These are phyloP conservation scores for Tricholoma furcatifolium DNA, from an alignment of 768 basidiomycete genomes.

Conservation along the genomic window DNA sequence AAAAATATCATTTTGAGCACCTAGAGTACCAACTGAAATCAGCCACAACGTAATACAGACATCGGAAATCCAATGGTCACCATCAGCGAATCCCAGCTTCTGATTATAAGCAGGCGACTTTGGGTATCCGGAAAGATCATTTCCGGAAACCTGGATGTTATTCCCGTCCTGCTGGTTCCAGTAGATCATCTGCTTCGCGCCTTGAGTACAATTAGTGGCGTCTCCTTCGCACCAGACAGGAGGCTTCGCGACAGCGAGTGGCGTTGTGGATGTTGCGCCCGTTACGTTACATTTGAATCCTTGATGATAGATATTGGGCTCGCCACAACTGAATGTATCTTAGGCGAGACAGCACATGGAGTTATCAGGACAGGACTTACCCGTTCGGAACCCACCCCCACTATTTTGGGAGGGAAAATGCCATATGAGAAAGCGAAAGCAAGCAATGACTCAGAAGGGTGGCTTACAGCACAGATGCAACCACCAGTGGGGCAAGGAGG, in stretches of 20 bases:
- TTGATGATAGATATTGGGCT: constrained; percentile 52
- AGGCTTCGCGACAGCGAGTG: constrained; percentile 41
- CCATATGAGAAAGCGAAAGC: too few relatives aligned
- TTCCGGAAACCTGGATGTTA: constrained; percentile 44
- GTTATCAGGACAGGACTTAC: constrained; percentile 18
- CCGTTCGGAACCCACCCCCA: constrained; percentile 56
- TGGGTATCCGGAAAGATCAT: constrained; percentile 32
- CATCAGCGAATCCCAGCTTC: constrained; percentile 47
- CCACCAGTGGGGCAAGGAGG: constrained; percentile 50
- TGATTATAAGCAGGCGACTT: constrained; percentile 50
- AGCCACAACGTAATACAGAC: background rate
- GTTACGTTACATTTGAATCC: constrained; percentile 51
- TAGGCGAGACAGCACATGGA: background rate
- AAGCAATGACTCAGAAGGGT: too few relatives aligned
- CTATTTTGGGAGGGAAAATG: constrained; percentile 23
- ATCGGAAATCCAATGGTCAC: constrained; percentile 24
- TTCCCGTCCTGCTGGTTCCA: constrained; percentile 51
- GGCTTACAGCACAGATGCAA: constrained; percentile 51
- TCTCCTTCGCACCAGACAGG: constrained; percentile 54
- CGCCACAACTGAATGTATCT: constrained; percentile 37
- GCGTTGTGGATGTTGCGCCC: constrained; percentile 35
- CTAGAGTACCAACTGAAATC: constrained; percentile 21
- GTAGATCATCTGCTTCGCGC: constrained; percentile 55
- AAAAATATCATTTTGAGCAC: constrained; percentile 47
- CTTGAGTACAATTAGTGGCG: constrained; percentile 37